Evolutionary conservation across 495 filamentous ascomycete genomes (phyloP), one percentile per base, ranked within the genome.

Genomic region (Trichoderma reesei): DNA sequence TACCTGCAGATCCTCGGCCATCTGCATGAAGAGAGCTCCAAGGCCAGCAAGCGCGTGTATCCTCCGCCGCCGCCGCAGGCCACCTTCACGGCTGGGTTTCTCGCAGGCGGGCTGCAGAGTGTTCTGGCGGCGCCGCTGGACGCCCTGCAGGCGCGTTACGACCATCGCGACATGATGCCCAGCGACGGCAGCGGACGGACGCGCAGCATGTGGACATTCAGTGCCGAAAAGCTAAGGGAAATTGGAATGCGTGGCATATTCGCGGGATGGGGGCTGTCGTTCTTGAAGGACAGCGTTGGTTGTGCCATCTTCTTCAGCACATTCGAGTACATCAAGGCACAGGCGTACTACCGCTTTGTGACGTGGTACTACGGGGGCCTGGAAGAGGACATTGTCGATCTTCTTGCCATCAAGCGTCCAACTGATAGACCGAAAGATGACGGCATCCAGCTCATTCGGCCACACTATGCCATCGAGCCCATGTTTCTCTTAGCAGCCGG

Each of bases 321-420:
- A 1, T 96, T 96, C 68, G 92, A 96, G 74, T 92, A 85, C 61
- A 76, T 95, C 68, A 96, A 96, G 72, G 86, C 88, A 9, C 92
- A 96, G 72, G 80, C 79, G 10, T 96, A 92, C 75, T 94, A 94
- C 73, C 80, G 76, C 16, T 96, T 91, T 70, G 78, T 95, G 39
- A 85, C 84, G 26, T 84, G 83, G 75, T 91, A 88, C 68, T 96
- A 96, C 68, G 87, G 89, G 10, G 80, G 80, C 39, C 67, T 84
- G 33, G 75, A 75, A 60, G 74, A 75, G 59, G 75, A 78, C 39
- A 69, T 72, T 37, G 67, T 81, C 31, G 67, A 78, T 48, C 70
- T 76, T 41, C 67, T 84, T 1, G 74, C 74, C 11, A 70, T 65
- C 60, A 77, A 72, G 71, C 68, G 74, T 26, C 77, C 75, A 34